A percentile compares a stretch with the other conserved stretches of the same genome.
Conservation (phyloP, 2,329 filamentous ascomycete genomes). For the Alternaria alternata region DNA sequence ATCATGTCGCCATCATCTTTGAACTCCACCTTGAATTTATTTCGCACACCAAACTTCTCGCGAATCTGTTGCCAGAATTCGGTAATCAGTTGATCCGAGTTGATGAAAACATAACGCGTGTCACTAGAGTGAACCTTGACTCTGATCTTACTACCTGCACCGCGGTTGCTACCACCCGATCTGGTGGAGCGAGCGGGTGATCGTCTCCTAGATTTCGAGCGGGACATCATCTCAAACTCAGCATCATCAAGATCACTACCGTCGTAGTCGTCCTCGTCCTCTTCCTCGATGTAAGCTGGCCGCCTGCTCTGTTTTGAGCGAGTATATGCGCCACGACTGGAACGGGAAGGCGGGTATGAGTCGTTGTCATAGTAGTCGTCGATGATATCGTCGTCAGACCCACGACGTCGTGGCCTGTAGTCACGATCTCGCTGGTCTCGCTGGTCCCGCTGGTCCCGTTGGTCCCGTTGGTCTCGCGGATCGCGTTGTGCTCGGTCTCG, state of each 20-base stretch:
- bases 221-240: constrained; percentile 80
- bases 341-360: constrained; percentile 61
- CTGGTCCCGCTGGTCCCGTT: not conserved
- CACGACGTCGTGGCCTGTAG: constrained; percentile 41
- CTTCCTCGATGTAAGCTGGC: constrained; percentile 78
- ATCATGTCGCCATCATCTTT: constrained; percentile 95
- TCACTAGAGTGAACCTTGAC: constrained; percentile 91
- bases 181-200: constrained; percentile 54
- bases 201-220: constrained; percentile 49
- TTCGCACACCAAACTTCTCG: constrained; percentile 82
- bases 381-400: constrained; percentile 57
- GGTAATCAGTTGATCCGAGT: constrained; percentile 73
- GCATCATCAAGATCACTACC: constrained; percentile 77
- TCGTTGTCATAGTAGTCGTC: constrained; percentile 71
- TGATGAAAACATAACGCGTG: constrained; percentile 90
- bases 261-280: constrained; percentile 76
- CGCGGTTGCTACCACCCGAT: constrained; percentile 60
- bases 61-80: constrained; percentile 82
- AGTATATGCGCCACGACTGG: constrained; percentile 37
- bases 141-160: constrained; percentile 72
- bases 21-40: constrained; percentile 88
- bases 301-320: constrained; percentile 48
- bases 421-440: constrained; percentile 23
- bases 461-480: constrained; percentile 8
- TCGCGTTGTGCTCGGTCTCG: constrained; percentile 33